Base-by-base conservation (phyloP, 768 basidiomycete species). In the Jaapia argillacea region DNA sequence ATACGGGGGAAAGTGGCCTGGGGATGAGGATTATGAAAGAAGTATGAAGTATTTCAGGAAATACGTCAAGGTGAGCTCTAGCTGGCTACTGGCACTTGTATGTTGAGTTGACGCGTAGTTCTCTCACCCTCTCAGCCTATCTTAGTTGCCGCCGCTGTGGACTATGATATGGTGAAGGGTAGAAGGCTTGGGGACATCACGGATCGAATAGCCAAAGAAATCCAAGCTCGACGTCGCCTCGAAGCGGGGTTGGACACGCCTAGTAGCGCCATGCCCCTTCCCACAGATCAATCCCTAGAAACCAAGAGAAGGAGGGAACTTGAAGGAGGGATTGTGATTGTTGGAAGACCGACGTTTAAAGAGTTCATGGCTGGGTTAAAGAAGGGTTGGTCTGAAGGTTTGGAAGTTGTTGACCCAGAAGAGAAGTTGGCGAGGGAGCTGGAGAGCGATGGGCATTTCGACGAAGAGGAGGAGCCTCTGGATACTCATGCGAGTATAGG, bases 271-370 rank as follows among this genome's bases (percentile, higher is more conserved):
- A 62, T 74, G 54, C 49, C 69, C 39, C 58, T 80, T n/a, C 74
- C 81, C 13, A 69, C 72, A 21, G 68, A 74, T 46, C 70, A 66
- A 39, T 64, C 77, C 22, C 70, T 65, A 1, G 68, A 71, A 10
- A 72, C 77, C 52, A 67, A 68, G 37, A 72, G 69, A 3, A 60
- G 69, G 45, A 71, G 74, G 16, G 79, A 82, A 48, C 66, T 88
- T 6, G 76, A 80, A n/a, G 92, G 92, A 10, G 94, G 93, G 2
- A 71, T 80, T 31, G 71, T 96, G 45, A 67, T 99, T 45, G 61
- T 99, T 24, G 96, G 96, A 3, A 77, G 96, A 40, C 79, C 86
- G 26, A 85, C 89, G 1, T 74, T 94, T 63, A 99, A 97, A 66
- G 96, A 99, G 65, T 98, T 87, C 60, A 77, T 97, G 77, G 72